Conservation (phyloP, 2,329 filamentous ascomycete genomes). For the Penicillium sp. region DNA sequence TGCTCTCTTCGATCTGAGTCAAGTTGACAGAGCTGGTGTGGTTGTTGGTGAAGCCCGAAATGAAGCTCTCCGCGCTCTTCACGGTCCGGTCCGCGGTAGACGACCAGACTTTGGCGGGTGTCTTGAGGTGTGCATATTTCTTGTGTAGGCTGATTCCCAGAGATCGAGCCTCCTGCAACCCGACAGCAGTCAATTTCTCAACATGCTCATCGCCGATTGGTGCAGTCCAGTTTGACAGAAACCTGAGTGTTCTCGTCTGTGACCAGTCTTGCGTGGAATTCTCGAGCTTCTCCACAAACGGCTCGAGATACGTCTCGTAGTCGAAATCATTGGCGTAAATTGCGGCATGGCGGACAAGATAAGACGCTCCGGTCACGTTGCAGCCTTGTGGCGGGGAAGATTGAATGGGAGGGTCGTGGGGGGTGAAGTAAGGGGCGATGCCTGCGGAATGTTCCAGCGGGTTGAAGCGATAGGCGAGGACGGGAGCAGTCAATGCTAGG, state of each 20-base stretch:
- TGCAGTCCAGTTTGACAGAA: conserved; percentile 58
- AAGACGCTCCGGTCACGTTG: conserved; percentile 54
- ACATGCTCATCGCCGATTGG: conserved; percentile 59
- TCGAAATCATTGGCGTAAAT: conserved; percentile 64
- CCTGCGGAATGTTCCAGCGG: conserved; percentile 58
- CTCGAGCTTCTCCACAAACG: conserved; percentile 59
- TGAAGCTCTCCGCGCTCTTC: conserved; percentile 60
- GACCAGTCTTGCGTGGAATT: conserved; percentile 63
- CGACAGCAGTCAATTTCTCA: conserved; percentile 63
- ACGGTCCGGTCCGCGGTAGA: conserved; percentile 64
- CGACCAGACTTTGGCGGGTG: conserved; percentile 61
- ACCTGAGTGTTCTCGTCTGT: conserved; percentile 57
- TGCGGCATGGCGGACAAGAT: conserved; percentile 61
- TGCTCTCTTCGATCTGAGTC: conserved; percentile 58
- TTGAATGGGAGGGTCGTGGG: conserved; percentile 51
- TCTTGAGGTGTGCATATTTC: conserved; percentile 57
- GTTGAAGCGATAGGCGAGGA: conserved; percentile 44
- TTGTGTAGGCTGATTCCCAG: conserved; percentile 61
- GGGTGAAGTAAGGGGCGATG: conserved; percentile 61
- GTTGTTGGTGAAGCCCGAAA: conserved; percentile 57
- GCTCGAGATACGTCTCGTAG: conserved; percentile 59
- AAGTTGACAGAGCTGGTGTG: conserved; percentile 56
- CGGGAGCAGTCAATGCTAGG: neutral
- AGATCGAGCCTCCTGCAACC: conserved; percentile 61
- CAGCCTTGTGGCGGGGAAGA: conserved; percentile 54